Base-by-base conservation (phyloP, 495 filamentous ascomycete species). In the Penicillium pancosmium region DNA sequence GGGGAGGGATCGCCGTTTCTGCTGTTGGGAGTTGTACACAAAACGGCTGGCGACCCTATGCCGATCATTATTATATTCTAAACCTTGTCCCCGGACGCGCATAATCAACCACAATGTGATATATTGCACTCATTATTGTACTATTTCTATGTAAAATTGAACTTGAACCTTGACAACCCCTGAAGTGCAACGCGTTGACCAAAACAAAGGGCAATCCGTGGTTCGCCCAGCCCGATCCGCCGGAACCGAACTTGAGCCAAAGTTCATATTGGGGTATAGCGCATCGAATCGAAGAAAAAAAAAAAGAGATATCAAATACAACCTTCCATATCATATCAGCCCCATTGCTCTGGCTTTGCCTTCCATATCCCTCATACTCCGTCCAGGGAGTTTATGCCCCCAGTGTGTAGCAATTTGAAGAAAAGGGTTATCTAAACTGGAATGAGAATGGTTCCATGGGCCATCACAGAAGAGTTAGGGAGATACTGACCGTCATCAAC, bases 191-290 rank as follows among this genome's bases (percentile, higher is more conserved):
- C 47, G 34, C 50, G 21, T 43, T 52, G 63, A 62, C 51, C 59
- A 62, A 59, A 65, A 65, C 63, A 62, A 62, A 18, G 9, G 34
- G 34, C 9, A 31, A 62, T 62, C 63, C 59, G 57, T 54, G 63
- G 63, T 65, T 65, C 63, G 33, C 47, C 43, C 27, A 50, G 51
- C 36, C 55, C 51, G 57, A 58, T 43, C 40, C 40, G 34, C 25
- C 19, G 23, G 54, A 13, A 56, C 15, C 40, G 51, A 51, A 35
- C 54, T 48, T 52, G 41, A 38, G 11, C 15, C 36, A 38, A 31
- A 38, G 5, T 5, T 38, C 11, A 44, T 16, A 44, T n/a, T 13
- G 41, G 41, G 41, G 41, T 44, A 44, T 44, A 16, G 5, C 8
- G 16, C 41, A 44, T 44, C 15, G 7, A 44, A 44, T 16, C 4